Percentiles rank a stretch among this genome's conserved stretches.
These are phyloP conservation scores for Lentinula sp. DNA, from an alignment of 768 basidiomycete genomes.

Conservation along the genomic window DNA sequence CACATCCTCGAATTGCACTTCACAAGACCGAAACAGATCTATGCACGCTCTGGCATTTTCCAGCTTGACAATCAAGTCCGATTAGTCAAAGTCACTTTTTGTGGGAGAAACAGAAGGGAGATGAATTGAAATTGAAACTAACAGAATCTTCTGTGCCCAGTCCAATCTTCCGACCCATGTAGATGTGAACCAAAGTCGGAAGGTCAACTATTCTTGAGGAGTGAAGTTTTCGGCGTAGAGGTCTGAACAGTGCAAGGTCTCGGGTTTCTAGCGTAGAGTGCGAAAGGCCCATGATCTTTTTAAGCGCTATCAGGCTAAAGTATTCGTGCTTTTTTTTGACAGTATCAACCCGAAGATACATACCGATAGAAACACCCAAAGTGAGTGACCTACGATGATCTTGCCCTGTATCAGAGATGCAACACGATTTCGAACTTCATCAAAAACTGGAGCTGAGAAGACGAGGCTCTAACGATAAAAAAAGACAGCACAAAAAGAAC, in stretches of 20 bases:
- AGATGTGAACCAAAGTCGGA: constrained; percentile 31
- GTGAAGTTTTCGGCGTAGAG: constrained; percentile 37
- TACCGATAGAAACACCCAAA: constrained; percentile 52
- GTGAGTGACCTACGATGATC: constrained; percentile 48
- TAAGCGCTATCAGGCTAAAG: neutral
- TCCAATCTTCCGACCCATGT: constrained; percentile 41
- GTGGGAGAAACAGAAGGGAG: neutral
- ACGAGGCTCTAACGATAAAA: neutral
- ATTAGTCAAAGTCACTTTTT: constrained; percentile 1
- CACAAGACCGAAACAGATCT: constrained; percentile 46
- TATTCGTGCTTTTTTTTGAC: neutral
- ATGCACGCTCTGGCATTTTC: constrained; percentile 45
- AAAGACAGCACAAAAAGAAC: neutral
- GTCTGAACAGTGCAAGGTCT: constrained; percentile 48
- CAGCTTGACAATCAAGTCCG: constrained; percentile 22
- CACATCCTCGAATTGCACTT: constrained; percentile 40
- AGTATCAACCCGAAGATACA: constrained; percentile 11
- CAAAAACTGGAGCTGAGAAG: constrained; percentile 40
- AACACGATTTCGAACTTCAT: constrained; percentile 38
- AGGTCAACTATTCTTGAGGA: constrained; percentile 31
- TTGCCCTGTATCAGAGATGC: constrained; percentile 36
- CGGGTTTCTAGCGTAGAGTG: constrained; percentile 48
- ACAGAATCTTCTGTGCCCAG: constrained; percentile 41
- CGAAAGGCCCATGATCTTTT: constrained; percentile 42
- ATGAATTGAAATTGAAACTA: constrained; percentile 15